Evolutionary conservation across 2,329 filamentous ascomycete species (phyloP), one percentile per base, ranked within the genome.

Genomic region (Diaporthe longicolla): DNA sequence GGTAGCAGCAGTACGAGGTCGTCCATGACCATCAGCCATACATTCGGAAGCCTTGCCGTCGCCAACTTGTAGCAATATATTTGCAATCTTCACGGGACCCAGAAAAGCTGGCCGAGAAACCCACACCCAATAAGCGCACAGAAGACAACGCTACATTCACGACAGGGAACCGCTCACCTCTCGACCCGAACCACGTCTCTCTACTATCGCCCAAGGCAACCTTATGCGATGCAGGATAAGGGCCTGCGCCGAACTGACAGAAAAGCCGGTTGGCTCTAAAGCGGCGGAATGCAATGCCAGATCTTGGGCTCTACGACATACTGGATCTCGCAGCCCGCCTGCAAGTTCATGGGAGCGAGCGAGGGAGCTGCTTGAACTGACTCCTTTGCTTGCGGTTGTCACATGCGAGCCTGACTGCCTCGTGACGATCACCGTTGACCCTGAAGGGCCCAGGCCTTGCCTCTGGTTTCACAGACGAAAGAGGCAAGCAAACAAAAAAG

Each of bases 291-390:
- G 57, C 43, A 65, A 48, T 50, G 50, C 58, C 48, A 61, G 35
- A 73, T 58, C 50, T 73, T 69, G 52, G 54, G 52, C 52, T 57
- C 29, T 37, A 73, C 72, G n/a, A 21, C 59, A 29, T 72, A 40
- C 54, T 24, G 61, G 58, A 61, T 72, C 73, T 72, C 37, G 69
- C 73, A 74, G 37, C 37, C 37, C 37, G 59, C 13, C 40, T 72
- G 59, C 59, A 68, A 72, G 69, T 65, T 19, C 52, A 32, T 40
- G 24, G 37, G 37, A 40, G 37, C 37, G 45, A 61, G 52, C 37
- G 35, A 55, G 50, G 40, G 19, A n/a, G 11, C 26, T 40, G 40
- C 11, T 11, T 40, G 21, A n/a, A 8, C 26, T 40, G 54, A 21
- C 19, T 13, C 15, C 57, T 37, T 35, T 9, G 35, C 54, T 32